These are phyloP conservation scores for Canariomyces notabilis DNA, from an alignment of 2,329 filamentous ascomycete species.

Conservation along the genomic window DNA sequence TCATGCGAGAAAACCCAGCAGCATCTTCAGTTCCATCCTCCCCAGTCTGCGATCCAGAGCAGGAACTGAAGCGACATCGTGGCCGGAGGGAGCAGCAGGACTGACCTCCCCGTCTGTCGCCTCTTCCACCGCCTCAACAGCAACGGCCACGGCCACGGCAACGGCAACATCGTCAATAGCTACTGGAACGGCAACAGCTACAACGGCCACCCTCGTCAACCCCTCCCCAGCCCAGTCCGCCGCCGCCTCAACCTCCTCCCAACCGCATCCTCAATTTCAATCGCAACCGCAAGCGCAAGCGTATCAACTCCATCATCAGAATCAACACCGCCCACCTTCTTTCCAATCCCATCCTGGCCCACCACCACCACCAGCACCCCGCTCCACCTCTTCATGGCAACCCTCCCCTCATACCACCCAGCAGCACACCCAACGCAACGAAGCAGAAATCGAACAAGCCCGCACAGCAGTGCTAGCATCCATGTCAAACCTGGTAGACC, in stretches of 20 bases:
- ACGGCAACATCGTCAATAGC: too few species aligned
- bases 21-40: conserved; percentile 9
- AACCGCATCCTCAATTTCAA: neutral
- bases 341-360: neutral
- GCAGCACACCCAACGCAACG: neutral
- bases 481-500: conserved; percentile 65
- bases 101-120: conserved; percentile 2
- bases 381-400: neutral
- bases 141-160: neutral
- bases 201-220: neutral
- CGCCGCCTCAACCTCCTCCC: too few species aligned
- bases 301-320: neutral
- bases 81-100: neutral
- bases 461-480: conserved; percentile 56
- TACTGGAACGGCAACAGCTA: neutral
- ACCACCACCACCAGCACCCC: neutral
- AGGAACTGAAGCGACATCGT: neutral
- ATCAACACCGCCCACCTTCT: neutral
- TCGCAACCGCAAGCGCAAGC: neutral
- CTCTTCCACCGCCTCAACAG: neutral
- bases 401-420: too few species aligned
- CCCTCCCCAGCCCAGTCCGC: neutral
- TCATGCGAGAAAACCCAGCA: neutral
- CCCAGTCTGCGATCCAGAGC: neutral
- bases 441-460: conserved; percentile 47